These are phyloP conservation scores for Populus nigra DNA, from an alignment of 345 rosid genomes.

Conservation along the genomic window DNA sequence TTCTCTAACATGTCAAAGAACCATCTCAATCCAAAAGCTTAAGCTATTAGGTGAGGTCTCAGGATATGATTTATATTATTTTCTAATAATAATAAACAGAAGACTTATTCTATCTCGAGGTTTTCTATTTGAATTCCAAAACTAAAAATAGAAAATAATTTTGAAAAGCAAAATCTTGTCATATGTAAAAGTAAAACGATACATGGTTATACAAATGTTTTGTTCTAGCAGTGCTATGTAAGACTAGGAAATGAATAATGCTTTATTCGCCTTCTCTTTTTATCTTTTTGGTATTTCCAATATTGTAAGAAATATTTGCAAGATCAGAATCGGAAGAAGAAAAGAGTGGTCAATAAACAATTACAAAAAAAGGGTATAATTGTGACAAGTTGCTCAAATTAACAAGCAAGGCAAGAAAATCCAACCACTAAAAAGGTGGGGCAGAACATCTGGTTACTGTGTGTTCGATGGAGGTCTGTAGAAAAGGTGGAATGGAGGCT, in stretches of 20 bases:
- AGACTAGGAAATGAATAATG: neutral
- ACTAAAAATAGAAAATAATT: no score
- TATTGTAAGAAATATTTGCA: constrained; percentile 11
- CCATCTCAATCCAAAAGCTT: no score
- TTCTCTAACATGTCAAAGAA: no score
- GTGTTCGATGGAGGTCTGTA: constrained; percentile 10
- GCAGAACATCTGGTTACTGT: constrained; percentile 28
- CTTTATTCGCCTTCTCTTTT: neutral
- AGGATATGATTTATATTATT: no score
- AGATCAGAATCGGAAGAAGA: constrained; percentile 4
- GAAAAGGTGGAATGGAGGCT: constrained; percentile 10
- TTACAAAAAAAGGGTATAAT: constrained; percentile 12
- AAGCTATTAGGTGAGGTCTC: no score
- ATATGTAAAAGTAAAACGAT: neutral
- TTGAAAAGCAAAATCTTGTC: neutral
- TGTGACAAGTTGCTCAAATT: constrained; percentile 35
- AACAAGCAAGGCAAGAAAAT: constrained; percentile 19
- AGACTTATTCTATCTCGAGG: no score
- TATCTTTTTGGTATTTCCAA: neutral
- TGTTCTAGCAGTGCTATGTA: no score
- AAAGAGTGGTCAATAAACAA: constrained; percentile 23
- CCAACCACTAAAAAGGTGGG: constrained; percentile 11
- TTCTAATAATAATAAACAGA: no score
- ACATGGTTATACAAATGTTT: no score
- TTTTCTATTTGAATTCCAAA: no score